Evolutionary conservation across 2,329 filamentous ascomycete genomes (phyloP), one percentile per base, ranked within the genome.

Genomic region (Macroventuria anomochaeta): DNA sequence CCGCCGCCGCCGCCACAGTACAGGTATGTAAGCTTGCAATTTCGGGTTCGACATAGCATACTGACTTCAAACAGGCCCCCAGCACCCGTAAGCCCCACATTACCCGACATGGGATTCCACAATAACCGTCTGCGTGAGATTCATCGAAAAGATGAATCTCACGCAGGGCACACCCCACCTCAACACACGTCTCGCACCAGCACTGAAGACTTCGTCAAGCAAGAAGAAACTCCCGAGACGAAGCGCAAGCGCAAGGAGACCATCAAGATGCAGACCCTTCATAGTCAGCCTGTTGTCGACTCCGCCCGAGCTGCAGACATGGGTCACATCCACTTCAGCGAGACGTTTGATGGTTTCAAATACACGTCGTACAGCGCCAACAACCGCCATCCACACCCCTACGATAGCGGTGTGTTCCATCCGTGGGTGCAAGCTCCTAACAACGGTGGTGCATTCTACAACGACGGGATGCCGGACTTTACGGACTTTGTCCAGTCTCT

Each of bases 191-290:
- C 40, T 13, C 34, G 28, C 29, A 43, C 48, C 13, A 31, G 25
- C 21, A n/a, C 13, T n/a, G 34, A 40, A 3, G 48, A 23, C 3
- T 12, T 17, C 4, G 40, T 46, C 28, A 29, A 34, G 26, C 36
- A 33, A 15, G 29, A 51, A 17, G 40, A 52, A n/a, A 33, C 34
- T 3, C 23, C 34, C 7, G 34, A 28, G 4, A 44, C 29, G 21
- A 52, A 52, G 34, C 41, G 40, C 10, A 52, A 40, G 41, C 36
- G 37, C 23, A 15, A 40, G 5, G 48, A 52, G 18, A 25, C 31
- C 1, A 8, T 12, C 15, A 46, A 17, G 21, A 34, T 34, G 25
- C 28, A 46, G 21, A 17, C 13, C 5, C 21, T 18, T 13, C 40
- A 52, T 18, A n/a, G 15, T 7, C 33, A 40, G 13, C 11, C 34